Evolutionary conservation across 1,139 yeast species (phyloP).

Genomic region (Magnusiomyces paraingens): DNA sequence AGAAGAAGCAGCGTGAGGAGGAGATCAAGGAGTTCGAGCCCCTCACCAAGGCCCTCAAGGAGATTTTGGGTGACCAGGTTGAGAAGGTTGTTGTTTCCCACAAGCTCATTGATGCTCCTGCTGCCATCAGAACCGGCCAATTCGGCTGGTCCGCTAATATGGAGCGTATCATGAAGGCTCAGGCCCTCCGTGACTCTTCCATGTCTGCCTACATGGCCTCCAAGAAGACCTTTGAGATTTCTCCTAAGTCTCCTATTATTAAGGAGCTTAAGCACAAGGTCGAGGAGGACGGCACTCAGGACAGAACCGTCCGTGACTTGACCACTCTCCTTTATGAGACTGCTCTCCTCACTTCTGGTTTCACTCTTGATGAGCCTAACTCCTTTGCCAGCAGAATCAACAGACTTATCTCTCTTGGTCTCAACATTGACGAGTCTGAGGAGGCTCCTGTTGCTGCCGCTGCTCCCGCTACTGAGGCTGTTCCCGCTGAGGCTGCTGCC

Average conservation of each 20-base stretch:
- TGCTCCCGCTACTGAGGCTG: constrained; percentile 39
- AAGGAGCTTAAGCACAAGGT: constrained; percentile 94
- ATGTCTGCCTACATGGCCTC: constrained; percentile 99
- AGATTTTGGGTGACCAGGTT: constrained; percentile 95
- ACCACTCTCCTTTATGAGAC: constrained; percentile 96
- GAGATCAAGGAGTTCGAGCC: constrained; percentile 90
- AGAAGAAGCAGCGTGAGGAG: constrained; percentile 87
- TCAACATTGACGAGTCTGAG: constrained; percentile 91
- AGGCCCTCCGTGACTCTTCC: constrained; percentile 97
- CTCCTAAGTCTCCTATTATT: constrained; percentile 94
- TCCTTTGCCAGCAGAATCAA: constrained; percentile 96
- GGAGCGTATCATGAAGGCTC: constrained; percentile 99
- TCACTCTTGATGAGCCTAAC: constrained; percentile 97
- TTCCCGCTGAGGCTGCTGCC: constrained; percentile 50
- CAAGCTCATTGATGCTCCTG: constrained; percentile 97
- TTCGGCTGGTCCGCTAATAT: constrained; percentile 99
- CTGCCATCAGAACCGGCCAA: constrained; percentile 99
- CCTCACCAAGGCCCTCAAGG: constrained; percentile 93
- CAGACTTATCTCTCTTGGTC: constrained; percentile 96
- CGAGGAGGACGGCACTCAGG: constrained; percentile 94
- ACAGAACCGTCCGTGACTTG: constrained; percentile 96
- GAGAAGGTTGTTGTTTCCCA: constrained; percentile 99
- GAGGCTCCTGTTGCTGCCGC: constrained; percentile 42
- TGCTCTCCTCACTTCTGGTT: constrained; percentile 97
- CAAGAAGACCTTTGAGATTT: constrained; percentile 97